Evolutionary conservation across 208 protist genomes (phyloP), one percentile per base, ranked within the genome.

Genomic region (Trypanosoma grayi): DNA sequence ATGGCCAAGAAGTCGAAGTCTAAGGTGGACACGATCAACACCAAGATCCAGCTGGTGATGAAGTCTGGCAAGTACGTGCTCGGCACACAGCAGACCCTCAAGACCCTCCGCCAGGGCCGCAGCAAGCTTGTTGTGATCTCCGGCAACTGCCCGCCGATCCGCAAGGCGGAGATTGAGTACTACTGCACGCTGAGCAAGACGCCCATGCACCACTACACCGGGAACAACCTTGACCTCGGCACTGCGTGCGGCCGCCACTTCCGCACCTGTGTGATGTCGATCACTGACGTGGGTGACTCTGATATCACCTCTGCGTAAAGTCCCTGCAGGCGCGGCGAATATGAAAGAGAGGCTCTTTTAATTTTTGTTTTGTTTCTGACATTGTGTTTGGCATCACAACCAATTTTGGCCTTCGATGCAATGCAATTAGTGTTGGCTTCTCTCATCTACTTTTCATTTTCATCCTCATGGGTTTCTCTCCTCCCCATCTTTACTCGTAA

Each of bases 161-260:
- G 97, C 73, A 98, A 98, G 77, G 98, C 98, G 9, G 98, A 99
- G 89, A 92, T 99, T 57, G 99, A 99, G 92, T 99, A 99, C 92
- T 99, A 99, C 89, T 98, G 98, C 78, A 99, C 99, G 79, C 96
- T 99, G 61, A 90, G 90, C 83, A 98, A 99, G 86, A 99, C 98
- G 48, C 78, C 77, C 43, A 98, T 99, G 58, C 97, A 99, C 84
- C 98, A 99, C 90, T 99, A 99, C 93, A 77, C 85, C 43, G 99
- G 98, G 48, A 98, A 97, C 88, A 97, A 97, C 92, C 91, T 99
- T 55, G 98, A 99, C 73, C 92, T 99, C 27, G 99, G 99, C 36
- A 99, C 98, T 18, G 97, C 98, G 34, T 99, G 98, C 84, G 98
- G 99, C 74, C 98, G 98, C 79, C 97, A 98, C 81, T 99, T 98